phyloP scores from a whole-genome alignment of 768 basidiomycete species.

The Russula sp. region DNA sequence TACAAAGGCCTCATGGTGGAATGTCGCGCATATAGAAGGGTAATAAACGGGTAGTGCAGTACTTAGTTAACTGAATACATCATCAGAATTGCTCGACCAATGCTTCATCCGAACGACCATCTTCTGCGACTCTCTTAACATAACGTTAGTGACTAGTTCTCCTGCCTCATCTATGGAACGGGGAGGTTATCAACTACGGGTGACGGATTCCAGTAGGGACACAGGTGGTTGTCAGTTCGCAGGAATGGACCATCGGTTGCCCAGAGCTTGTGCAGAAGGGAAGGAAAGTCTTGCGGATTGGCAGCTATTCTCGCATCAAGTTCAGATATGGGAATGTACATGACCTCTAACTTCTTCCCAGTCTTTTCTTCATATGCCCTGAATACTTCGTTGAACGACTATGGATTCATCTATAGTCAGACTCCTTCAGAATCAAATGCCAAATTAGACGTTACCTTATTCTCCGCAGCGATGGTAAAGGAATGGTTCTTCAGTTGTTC shows the following conservation, averaged over 20 bases:
- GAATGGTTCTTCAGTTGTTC: not conserved
- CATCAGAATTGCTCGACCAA: too few species aligned
- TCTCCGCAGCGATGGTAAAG: not conserved
- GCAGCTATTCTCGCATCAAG: conserved; percentile 23
- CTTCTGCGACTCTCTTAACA: too few species aligned
- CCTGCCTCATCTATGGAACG: not conserved
- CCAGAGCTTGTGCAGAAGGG: conserved; percentile 18
- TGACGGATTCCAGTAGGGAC: conserved; percentile 31
- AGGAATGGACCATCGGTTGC: conserved; percentile 20
- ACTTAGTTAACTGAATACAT: too few species aligned
- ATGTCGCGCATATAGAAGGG: too few species aligned
- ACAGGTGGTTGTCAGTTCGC: conserved; percentile 25
- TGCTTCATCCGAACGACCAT: not conserved
- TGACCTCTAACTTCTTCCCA: conserved; percentile 29
- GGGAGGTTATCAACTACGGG: conserved; percentile 19
- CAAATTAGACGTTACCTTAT: not conserved
- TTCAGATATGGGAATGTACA: conserved; percentile 22
- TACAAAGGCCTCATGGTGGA: too few species aligned
- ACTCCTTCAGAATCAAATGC: not conserved
- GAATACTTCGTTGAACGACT: conserved; percentile 29
- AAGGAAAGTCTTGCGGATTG: conserved; percentile 21
- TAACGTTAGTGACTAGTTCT: not conserved
- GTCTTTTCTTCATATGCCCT: conserved; percentile 27
- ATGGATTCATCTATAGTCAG: not conserved
- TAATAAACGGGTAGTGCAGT: too few species aligned